Conservation (phyloP, 495 filamentous ascomycete genomes). For the Hypoxylon lienhwacheense region DNA sequence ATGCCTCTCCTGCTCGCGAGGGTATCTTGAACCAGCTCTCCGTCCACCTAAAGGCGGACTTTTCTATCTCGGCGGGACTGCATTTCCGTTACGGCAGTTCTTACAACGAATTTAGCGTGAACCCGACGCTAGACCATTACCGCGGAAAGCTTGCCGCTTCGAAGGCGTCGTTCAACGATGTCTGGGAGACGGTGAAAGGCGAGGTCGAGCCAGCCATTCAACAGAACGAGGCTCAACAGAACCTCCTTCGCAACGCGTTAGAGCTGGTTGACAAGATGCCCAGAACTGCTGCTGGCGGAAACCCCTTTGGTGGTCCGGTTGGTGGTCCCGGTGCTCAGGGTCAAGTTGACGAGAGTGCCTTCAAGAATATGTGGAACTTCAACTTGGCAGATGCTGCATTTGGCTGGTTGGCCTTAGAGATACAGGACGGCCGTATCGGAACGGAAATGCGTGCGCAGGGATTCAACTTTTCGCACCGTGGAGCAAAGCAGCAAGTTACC, state of each 20-base stretch:
- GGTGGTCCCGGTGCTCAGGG: constrained; percentile 72
- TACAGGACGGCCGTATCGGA: constrained; percentile 91
- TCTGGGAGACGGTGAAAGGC: constrained; percentile 97
- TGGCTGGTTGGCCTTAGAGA: constrained; percentile 90
- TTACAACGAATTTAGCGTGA: constrained; percentile 99
- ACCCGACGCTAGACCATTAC: constrained; percentile 97
- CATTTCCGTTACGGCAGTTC: constrained; percentile 99
- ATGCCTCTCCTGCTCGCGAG: constrained; percentile 95
- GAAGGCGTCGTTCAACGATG: constrained; percentile 98
- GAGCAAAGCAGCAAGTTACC: constrained; percentile 56
- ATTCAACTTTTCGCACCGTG: constrained; percentile 98
- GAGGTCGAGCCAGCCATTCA: constrained; percentile 93
- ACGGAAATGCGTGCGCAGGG: constrained; percentile 98
- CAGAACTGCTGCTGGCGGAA: constrained; percentile 86
- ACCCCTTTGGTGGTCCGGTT: constrained; percentile 88
- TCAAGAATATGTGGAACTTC: constrained; percentile 99
- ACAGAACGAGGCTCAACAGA: constrained; percentile 90
- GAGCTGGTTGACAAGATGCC: constrained; percentile 97
- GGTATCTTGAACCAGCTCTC: constrained; percentile 97
- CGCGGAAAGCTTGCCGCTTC: constrained; percentile 99
- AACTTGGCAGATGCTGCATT: constrained; percentile 98
- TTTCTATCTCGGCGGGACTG: constrained; percentile 94
- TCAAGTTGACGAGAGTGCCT: constrained; percentile 96
- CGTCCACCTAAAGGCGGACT: constrained; percentile 96
- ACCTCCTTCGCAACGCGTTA: constrained; percentile 83